Base-by-base conservation (phyloP, 2,329 filamentous ascomycete genomes). In the Cytospora piceae region DNA sequence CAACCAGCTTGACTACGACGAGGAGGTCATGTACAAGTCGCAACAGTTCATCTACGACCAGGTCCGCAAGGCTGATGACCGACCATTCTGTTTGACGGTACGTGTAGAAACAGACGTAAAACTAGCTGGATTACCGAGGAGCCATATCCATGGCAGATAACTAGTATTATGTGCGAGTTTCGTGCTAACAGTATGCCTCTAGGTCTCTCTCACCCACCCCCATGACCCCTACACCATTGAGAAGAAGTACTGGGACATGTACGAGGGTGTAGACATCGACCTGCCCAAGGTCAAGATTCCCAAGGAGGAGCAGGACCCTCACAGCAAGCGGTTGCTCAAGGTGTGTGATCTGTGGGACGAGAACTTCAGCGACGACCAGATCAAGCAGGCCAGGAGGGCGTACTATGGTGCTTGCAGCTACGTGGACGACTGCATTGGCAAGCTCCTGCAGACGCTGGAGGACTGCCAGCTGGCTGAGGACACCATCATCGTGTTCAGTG, bases 201-300 rank as follows among this genome's bases (percentile, higher is more conserved):
- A 83, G 72, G 90, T 97, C 11, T 97, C 94, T 29, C 88, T 97
- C 72, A 97, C 94, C 8, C 94, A 97, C 77, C 94, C 94, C 20
- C 94, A 97, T 76, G 94, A 97, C 73, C 94, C 94, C 0, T 97
- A 97, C 78, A 94, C 93, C 65, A 97, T 97, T 76, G 92, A 94
- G 70, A 87, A 92, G 74, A 92, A 96, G 77, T 97, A 92, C 79
- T 97, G 94, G 94, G 92, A 97, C 74, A 77, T 91, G 71, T 97
- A 97, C 77, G 91, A 97, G 74, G 90, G 84, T 69, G 92, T 96
- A 17, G 93, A 97, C 62, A 96, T 97, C 73, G 87, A 90, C 8
- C 80, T 97, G 66, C 94, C 94, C 32, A 88, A 91, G 73, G 88
- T 94, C 55, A 84, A 84, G 64, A 91, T 97, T 66, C 86, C 90